Evolutionary conservation across 2,329 filamentous ascomycete species (phyloP).

Genomic region (Dactylellina sp.): DNA sequence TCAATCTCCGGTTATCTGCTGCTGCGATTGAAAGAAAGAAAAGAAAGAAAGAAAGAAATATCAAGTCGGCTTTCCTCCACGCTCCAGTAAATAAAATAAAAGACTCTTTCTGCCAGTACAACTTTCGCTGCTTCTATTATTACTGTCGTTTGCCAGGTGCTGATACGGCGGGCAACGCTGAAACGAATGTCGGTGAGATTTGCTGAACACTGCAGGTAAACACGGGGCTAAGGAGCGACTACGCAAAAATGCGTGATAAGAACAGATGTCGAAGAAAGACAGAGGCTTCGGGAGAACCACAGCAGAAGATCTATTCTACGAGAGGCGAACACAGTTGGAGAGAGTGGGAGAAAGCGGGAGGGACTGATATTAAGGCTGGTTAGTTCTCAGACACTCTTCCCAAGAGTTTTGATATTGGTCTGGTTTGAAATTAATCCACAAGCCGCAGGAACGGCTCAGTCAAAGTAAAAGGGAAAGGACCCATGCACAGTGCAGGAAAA

Average conservation of each 20-base stretch:
- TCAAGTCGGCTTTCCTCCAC: not conserved
- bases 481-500: conserved; percentile 55
- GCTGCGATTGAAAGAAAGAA: too few relatives aligned
- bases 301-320: conserved; percentile 29
- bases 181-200: conserved; percentile 54
- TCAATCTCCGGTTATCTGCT: not conserved
- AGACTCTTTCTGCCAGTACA: too few relatives aligned
- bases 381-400: conserved; percentile 55
- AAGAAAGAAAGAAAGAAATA: not conserved
- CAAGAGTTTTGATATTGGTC: conserved; percentile 53
- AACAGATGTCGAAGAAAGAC: conserved; percentile 37
- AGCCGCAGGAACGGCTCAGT: conserved; percentile 56
- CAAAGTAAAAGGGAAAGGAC: conserved; percentile 43
- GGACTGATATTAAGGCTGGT: conserved; percentile 55
- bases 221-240: conserved; percentile 49
- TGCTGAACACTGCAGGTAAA: conserved; percentile 30
- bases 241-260: conserved; percentile 41
- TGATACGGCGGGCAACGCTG: not conserved
- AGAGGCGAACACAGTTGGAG: conserved; percentile 36
- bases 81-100: too few relatives aligned
- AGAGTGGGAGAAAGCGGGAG: conserved; percentile 44
- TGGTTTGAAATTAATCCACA: conserved; percentile 57
- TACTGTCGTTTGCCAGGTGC: not conserved
- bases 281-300: conserved; percentile 25
- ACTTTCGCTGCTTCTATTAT: too few relatives aligned